Base-by-base conservation (phyloP, 2,329 filamentous ascomycete species). In the Neonectria coccinea region DNA sequence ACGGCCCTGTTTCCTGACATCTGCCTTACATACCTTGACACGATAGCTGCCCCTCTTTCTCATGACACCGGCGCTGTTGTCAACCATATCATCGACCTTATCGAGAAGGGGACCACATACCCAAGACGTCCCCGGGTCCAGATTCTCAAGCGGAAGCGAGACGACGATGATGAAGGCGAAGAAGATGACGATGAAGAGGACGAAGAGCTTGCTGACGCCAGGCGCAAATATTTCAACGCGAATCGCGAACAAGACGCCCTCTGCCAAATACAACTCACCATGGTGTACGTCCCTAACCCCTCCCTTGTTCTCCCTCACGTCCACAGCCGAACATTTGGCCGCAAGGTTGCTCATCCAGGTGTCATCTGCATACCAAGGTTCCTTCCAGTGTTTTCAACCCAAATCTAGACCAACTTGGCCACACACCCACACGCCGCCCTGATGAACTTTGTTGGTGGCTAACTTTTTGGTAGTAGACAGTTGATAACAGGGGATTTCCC, bases 1-100 rank as follows among this genome's bases (percentile, higher is more conserved):
- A 47, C 52, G 9, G 50, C 60, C 5, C 52, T 84, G 9, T 84
- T 86, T 62, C 82, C 83, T 0, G 80, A 85, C 44, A 82, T 86
- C 2, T 84, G 81, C 62, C 76, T 71, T 0, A 64, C 78, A 0
- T 81, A 79, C 58, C 72, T 85, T 12, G 61, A 72, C 6, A 50
- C 64, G 5, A 59, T 80, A 5, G 74, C 74, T 3, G 33, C 57
- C 0, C 64, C 75, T 31, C 58, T 79, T 6, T 42, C 29, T 2
- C 78, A 79, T 63, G 56, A 78, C 42, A 16, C 75, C 2, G 70
- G 78, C 4, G 59, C 59, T 1, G 69, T 81, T 29, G 77, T 85
- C 42, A 70, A 74, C 42, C 52, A 70, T 29, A 78, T 86, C 14
- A 66, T 85, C 12, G 80, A 83, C 54, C 70, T 77, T 5, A 66